phyloP scores from a whole-genome alignment of 345 rosid species.

The Bretschneidera sinensis region DNA sequence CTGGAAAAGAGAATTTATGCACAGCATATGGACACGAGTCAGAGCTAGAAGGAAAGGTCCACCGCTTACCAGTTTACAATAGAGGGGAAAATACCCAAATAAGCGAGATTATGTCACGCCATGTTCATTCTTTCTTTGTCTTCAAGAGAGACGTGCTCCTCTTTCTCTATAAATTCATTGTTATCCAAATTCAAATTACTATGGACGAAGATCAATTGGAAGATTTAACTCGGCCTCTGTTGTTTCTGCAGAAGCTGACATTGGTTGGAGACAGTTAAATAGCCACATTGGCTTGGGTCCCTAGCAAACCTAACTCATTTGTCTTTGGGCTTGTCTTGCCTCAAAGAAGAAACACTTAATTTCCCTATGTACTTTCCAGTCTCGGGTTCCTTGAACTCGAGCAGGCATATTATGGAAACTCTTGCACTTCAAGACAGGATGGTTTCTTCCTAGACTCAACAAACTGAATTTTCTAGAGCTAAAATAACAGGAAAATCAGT shows the following conservation, averaged over 20 bases:
- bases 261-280: slow-evolving; percentile 19
- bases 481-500: too few species aligned
- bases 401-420: slow-evolving; percentile 16
- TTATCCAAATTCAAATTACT: slow-evolving; percentile 24
- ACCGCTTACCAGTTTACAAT: slow-evolving; percentile 13
- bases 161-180: slow-evolving; percentile 16
- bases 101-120: slow-evolving; percentile 7
- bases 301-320: slow-evolving; percentile 20
- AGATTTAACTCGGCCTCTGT: slow-evolving; percentile 15
- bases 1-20: slow-evolving; percentile 22
- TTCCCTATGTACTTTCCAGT: slow-evolving; percentile 14
- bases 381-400: slow-evolving; percentile 22
- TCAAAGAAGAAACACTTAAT: slow-evolving; percentile 16
- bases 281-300: slow-evolving; percentile 23
- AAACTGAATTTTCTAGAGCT: too few species aligned
- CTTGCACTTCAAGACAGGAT: slow-evolving; percentile 22
- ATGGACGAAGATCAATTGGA: slow-evolving; percentile 24
- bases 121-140: slow-evolving; percentile 28
- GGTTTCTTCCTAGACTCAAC: too few species aligned
- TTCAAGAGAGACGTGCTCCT: slow-evolving; percentile 18
- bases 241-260: slow-evolving; percentile 24
- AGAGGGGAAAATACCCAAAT: slow-evolving; percentile 16
- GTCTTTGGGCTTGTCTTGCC: slow-evolving; percentile 15
- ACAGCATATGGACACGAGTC: slow-evolving; percentile 15
- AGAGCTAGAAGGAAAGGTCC: slow-evolving; percentile 17